Conservation (phyloP, 768 basidiomycete genomes). For the Kwoniella mangroviensis region DNA sequence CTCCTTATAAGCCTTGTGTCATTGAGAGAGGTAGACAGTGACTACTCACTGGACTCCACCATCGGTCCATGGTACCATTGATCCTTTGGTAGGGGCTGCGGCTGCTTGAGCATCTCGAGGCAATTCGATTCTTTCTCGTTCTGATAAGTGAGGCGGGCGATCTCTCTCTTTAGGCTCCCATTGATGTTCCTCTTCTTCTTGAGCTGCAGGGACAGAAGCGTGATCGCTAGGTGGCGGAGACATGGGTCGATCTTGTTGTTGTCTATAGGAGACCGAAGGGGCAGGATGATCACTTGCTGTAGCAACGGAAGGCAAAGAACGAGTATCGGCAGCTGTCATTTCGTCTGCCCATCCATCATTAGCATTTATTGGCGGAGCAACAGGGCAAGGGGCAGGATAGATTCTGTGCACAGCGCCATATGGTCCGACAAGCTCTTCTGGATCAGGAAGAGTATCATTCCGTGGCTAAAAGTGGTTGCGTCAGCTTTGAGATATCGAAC, state of each 20-base stretch:
- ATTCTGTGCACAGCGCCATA: constrained; percentile 17
- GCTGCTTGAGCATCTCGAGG: neutral
- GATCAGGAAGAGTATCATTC: constrained; percentile 9
- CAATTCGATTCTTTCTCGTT: neutral
- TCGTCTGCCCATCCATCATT: constrained; percentile 33
- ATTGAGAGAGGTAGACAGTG: too few relatives aligned
- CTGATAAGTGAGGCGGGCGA: neutral
- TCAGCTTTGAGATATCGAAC: neutral
- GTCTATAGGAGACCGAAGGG: neutral
- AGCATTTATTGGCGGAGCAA: constrained; percentile 27
- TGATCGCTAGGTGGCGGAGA: neutral
- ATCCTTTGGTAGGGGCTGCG: neutral
- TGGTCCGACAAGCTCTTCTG: constrained; percentile 10
- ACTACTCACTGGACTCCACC: neutral
- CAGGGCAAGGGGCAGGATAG: constrained; percentile 40
- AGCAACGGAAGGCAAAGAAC: neutral
- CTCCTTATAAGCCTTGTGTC: too few relatives aligned
- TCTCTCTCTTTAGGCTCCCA: neutral
- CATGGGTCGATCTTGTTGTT: neutral
- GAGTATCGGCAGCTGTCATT: neutral
- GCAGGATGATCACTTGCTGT: neutral
- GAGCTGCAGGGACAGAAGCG: neutral
- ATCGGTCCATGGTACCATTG: constrained; percentile 3
- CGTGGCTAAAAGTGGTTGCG: constrained; percentile 1
- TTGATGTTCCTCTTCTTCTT: constrained; percentile 1